Evolutionary conservation across 768 basidiomycete genomes (phyloP).

Genomic region (Trametes coccinea): DNA sequence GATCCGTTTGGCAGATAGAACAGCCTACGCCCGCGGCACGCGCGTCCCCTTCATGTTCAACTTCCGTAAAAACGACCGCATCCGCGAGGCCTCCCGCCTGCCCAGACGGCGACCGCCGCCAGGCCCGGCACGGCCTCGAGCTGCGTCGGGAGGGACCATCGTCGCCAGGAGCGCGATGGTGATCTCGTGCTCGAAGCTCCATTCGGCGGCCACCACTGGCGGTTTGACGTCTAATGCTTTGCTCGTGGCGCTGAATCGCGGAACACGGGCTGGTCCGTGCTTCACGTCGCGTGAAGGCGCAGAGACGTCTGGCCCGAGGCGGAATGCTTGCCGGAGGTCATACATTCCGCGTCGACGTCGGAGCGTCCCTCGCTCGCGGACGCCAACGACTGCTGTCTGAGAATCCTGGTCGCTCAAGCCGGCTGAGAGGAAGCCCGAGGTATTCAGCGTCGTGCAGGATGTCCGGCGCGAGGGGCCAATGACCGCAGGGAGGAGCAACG

Average conservation of each 20-base stretch:
- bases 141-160: slow-evolving; percentile 2
- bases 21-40: slow-evolving; percentile 1
- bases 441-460: too few species aligned
- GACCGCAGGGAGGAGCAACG: neutral
- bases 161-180: slow-evolving; percentile 21
- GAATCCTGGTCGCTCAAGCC: neutral
- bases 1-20: slow-evolving; percentile 1
- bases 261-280: neutral
- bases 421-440: too few species aligned
- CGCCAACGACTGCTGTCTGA: neutral
- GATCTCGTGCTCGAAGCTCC: slow-evolving; percentile 22
- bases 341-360: slow-evolving; percentile 12
- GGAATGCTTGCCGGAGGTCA: slow-evolving; percentile 20
- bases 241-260: neutral
- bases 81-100: neutral
- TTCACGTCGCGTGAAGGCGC: neutral
- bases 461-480: neutral
- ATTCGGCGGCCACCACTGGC: neutral
- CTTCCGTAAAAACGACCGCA: slow-evolving; percentile 4
- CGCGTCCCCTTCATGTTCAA: slow-evolving; percentile 2
- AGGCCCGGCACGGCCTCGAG: neutral
- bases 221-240: neutral
- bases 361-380: neutral
- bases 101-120: neutral
- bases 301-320: neutral